phyloP scores from a whole-genome alignment of 345 rosid species.

The Citrus maxima region DNA sequence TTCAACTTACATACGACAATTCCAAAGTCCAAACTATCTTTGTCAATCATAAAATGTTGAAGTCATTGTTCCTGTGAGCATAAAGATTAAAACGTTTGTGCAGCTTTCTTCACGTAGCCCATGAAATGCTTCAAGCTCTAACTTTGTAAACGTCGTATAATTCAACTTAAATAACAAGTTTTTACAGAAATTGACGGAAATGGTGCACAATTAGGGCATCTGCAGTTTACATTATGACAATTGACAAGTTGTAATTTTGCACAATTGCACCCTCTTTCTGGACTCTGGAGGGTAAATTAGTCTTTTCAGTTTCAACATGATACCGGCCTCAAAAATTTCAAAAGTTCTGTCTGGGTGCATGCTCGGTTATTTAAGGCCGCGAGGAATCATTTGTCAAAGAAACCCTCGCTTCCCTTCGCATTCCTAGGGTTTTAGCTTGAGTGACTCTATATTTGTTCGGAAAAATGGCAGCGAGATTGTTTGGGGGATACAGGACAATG shows the following conservation, averaged over 20 bases:
- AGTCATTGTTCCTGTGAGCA: background rate
- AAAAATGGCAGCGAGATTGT: conserved; percentile 3
- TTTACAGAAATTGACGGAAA: background rate
- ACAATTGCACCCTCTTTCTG: background rate
- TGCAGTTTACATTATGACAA: background rate
- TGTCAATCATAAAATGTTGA: background rate
- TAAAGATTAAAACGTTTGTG: background rate
- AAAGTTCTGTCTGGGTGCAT: background rate
- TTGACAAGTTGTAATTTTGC: background rate
- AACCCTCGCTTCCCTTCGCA: background rate
- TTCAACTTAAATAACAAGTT: no score
- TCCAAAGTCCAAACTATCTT: background rate
- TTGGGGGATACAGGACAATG: conserved; percentile 7
- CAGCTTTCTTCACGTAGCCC: background rate
- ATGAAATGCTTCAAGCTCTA: no score
- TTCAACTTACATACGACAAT: background rate
- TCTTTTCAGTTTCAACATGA: background rate
- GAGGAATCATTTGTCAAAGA: background rate
- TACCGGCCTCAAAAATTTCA: background rate
- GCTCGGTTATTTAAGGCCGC: background rate
- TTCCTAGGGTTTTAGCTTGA: background rate
- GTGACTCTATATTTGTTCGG: background rate
- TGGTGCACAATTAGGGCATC: background rate
- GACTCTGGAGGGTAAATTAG: background rate
- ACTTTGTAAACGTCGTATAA: no score